phyloP scores from a whole-genome alignment of 805 yeast genomes.

The Candida hispaniensis region DNA sequence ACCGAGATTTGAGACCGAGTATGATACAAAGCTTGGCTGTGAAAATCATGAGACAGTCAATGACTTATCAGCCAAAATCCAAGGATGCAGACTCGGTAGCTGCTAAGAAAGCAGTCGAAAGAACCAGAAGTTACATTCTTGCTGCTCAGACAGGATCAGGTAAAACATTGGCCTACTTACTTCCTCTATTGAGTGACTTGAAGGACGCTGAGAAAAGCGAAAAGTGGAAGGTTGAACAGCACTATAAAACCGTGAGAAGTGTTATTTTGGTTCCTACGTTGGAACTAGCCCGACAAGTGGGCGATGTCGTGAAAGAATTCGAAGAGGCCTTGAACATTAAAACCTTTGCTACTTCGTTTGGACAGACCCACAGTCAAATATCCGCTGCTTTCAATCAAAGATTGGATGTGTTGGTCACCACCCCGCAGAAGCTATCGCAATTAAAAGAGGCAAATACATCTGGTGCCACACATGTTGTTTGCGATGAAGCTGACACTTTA shows the following conservation, averaged over 20 bases:
- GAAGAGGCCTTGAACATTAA: conserved; percentile 10
- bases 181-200: conserved; percentile 61
- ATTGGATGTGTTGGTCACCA: conserved; percentile 71
- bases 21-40: conserved; percentile 77
- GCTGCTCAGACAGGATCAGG: conserved; percentile 99
- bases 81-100: conserved; percentile 15
- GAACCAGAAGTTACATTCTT: conserved; percentile 52
- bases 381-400: conserved; percentile 29
- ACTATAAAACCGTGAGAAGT: conserved; percentile 45
- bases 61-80: conserved; percentile 18
- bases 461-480: conserved; percentile 41
- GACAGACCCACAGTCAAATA: conserved; percentile 9
- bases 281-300: conserved; percentile 77
- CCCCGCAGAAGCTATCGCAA: conserved; percentile 52
- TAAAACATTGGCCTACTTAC: conserved; percentile 83
- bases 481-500: conserved; percentile 91
- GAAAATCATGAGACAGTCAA: conserved; percentile 39
- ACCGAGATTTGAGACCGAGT: conserved; percentile 41
- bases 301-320: conserved; percentile 30
- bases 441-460: conserved; percentile 2
- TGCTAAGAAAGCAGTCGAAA: conserved; percentile 25
- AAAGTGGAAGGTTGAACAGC: conserved; percentile 28
- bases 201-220: conserved; percentile 43
- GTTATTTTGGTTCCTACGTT: conserved; percentile 82
- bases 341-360: conserved; percentile 12